Conservation (phyloP, 163 green algal genomes). For the Smithsoniella earleae region DNA sequence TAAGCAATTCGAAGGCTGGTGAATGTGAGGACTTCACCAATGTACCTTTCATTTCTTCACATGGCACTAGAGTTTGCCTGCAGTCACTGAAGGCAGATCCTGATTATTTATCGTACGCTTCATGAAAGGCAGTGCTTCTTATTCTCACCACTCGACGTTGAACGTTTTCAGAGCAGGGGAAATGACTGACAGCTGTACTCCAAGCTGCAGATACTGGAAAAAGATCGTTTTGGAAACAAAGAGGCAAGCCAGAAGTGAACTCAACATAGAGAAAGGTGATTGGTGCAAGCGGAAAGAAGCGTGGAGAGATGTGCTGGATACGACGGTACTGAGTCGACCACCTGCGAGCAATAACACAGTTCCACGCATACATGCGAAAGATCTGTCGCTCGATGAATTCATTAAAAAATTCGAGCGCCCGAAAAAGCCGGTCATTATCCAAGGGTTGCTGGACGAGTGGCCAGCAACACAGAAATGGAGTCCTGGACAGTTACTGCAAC, state of each 20-base stretch:
- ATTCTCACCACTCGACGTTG: no score
- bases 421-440: constrained; percentile 67
- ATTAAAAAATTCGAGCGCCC: constrained; percentile 59
- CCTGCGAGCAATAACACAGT: neutral
- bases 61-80: no score
- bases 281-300: constrained; percentile 41
- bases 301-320: neutral
- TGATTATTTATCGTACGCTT: no score
- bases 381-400: constrained; percentile 63
- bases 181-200: no score
- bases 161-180: no score
- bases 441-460: constrained; percentile 61
- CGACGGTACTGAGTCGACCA: neutral
- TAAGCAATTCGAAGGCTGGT: no score
- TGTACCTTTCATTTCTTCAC: no score
- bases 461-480: constrained; percentile 52
- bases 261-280: constrained; percentile 57
- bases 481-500: constrained; percentile 41
- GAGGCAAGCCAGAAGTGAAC: constrained; percentile 56
- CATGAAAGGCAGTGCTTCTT: no score
- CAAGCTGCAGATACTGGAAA: constrained; percentile 33
- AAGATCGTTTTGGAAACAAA: constrained; percentile 60
- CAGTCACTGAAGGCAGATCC: no score
- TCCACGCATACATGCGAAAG: constrained; percentile 34
- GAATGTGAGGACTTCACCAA: no score